These are phyloP conservation scores for Cytidiella melzeri DNA, from an alignment of 768 basidiomycete genomes.

Conservation along the genomic window DNA sequence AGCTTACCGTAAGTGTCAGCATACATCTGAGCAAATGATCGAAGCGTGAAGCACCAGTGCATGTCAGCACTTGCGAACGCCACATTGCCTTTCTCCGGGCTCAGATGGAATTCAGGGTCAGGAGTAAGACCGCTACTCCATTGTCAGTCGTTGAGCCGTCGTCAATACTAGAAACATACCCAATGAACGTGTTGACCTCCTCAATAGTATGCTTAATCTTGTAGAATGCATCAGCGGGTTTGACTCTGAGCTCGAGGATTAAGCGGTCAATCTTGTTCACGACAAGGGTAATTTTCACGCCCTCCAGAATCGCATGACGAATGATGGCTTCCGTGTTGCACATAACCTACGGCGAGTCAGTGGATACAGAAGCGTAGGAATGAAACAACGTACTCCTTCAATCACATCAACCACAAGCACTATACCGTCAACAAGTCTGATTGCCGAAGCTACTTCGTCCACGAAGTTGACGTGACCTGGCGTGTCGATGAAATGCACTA, in stretches of 20 bases:
- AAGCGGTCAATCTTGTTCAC: constrained; percentile 98
- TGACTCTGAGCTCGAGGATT: constrained; percentile 92
- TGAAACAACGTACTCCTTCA: constrained; percentile 70
- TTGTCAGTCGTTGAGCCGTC: constrained; percentile 1
- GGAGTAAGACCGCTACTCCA: constrained; percentile 68
- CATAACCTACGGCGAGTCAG: constrained; percentile 52
- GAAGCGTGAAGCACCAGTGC: constrained; percentile 95
- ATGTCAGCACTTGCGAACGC: constrained; percentile 96
- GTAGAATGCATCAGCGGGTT: constrained; percentile 94
- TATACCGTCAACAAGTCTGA: constrained; percentile 86
- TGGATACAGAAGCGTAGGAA: constrained; percentile 22
- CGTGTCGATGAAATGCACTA: constrained; percentile 92
- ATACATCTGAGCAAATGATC: constrained; percentile 95
- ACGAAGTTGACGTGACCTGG: constrained; percentile 98
- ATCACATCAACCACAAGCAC: constrained; percentile 96
- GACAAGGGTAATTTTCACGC: constrained; percentile 83
- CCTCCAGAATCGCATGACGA: constrained; percentile 85
- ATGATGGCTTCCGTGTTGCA: constrained; percentile 85
- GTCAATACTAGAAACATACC: constrained; percentile 36
- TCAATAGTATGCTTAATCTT: constrained; percentile 99
- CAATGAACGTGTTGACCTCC: constrained; percentile 95
- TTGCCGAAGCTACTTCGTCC: constrained; percentile 90
- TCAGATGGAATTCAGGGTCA: constrained; percentile 80
- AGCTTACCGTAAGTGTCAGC: constrained; percentile 80
- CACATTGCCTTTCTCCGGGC: constrained; percentile 94